Base-by-base conservation (phyloP, 768 basidiomycete species). In the Boletus rubropictus region DNA sequence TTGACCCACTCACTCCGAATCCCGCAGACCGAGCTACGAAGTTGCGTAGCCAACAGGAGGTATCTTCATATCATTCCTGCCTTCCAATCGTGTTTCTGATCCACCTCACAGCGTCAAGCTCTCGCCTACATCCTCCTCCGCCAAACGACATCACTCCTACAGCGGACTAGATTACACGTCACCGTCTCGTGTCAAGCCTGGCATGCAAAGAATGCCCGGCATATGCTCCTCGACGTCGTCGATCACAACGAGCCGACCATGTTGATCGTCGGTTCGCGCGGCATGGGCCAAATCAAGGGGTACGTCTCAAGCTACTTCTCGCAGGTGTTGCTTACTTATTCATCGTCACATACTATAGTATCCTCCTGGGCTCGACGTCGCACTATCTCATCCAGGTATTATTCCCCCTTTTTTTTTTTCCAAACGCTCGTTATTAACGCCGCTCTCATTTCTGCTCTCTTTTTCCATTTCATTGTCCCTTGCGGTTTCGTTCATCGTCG, bases 251-350 rank as follows among this genome's bases (percentile, higher is more conserved):
- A 91, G 48, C 94, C 94, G 1, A 81, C 80, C 7, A 93, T 96
- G 89, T 72, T 92, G 27, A 95, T 97, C 45, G 94, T 96, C 9
- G 94, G 94, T 4, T 94, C 90, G n/a, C 82, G 94, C 40, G 94
- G 94, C 50, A 53, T 94, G 15, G 79, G 89, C 17, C 83, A 90
- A 56, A 67, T 97, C 43, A 92, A 93, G 61, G 91, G 91, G 89
- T 91, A 48, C 51, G 79, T 67, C 10, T 36, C 20, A 7, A 28
- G 18, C 21, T 8, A 12, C 4, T n/a, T n/a, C 20, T 8, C 14
- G n/a, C 24, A 3, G 10, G 5, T 3, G 7, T 14, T 18, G 14
- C 10, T 12, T 20, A 2, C 9, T 8, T 22, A 10, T 33, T 41
- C 5, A 25, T 11, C n/a, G 1, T 37, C 33, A 24, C 28, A 24